These are phyloP conservation scores for Insectozyma bohioensis DNA, from an alignment of 1,139 yeast species.

Conservation along the genomic window DNA sequence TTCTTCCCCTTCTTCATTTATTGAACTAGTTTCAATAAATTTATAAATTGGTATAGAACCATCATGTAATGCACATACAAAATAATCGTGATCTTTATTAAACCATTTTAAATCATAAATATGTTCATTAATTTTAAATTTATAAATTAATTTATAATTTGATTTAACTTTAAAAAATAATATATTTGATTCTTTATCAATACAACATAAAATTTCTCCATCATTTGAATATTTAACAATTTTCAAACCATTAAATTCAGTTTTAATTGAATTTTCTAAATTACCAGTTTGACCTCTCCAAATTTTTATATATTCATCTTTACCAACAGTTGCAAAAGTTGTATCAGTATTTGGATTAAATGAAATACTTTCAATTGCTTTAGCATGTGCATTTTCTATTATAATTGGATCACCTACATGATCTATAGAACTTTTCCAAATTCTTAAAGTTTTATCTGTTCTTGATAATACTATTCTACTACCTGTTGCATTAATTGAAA, in stretches of 20 bases:
- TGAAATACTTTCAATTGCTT: slow-evolving; percentile 48
- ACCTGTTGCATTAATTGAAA: slow-evolving; percentile 42
- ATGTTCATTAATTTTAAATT: slow-evolving; percentile 23
- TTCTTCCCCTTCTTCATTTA: background rate
- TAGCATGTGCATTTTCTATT: slow-evolving; percentile 45
- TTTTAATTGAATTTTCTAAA: slow-evolving; percentile 32
- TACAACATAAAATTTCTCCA: slow-evolving; percentile 52
- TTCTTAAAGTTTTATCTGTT: slow-evolving; percentile 44
- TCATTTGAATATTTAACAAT: slow-evolving; percentile 49
- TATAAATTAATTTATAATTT: slow-evolving; percentile 27
- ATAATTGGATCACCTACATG: slow-evolving; percentile 32
- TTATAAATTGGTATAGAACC: slow-evolving; percentile 33
- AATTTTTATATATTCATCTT: slow-evolving; percentile 51
- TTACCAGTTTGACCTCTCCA: slow-evolving; percentile 54
- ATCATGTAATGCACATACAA: slow-evolving; percentile 40
- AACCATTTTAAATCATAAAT: slow-evolving; percentile 43
- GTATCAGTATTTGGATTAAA: slow-evolving; percentile 62
- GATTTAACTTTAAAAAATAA: slow-evolving; percentile 25
- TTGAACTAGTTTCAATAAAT: slow-evolving; percentile 13
- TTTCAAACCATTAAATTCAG: slow-evolving; percentile 22
- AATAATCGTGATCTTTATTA: slow-evolving; percentile 28
- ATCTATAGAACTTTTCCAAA: slow-evolving; percentile 39
- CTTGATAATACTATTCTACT: slow-evolving; percentile 45
- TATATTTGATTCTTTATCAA: slow-evolving; percentile 39
- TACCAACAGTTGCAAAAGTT: slow-evolving; percentile 58